Conservation (phyloP, 129 eudicot species). For the Sambucus nigra region DNA sequence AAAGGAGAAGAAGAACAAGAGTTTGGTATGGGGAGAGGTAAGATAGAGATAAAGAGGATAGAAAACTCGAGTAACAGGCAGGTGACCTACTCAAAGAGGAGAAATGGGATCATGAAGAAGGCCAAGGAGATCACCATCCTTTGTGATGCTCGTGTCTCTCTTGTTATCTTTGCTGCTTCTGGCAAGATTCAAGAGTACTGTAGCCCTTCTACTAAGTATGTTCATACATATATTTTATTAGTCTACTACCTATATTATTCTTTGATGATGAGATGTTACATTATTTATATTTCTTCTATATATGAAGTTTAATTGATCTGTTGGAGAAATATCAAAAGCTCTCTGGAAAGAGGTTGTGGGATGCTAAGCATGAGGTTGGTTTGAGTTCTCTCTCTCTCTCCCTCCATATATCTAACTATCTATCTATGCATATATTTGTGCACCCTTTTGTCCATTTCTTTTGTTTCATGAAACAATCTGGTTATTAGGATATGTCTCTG, state of each 20-base stretch:
- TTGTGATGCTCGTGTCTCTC: constrained; percentile 53
- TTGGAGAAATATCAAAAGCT: constrained; percentile 39
- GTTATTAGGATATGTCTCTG: too few species aligned
- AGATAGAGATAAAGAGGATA: constrained; percentile 56
- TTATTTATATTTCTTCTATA: background rate
- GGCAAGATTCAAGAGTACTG: constrained; percentile 44
- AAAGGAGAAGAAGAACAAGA: constrained; percentile 1
- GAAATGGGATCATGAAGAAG: constrained; percentile 46
- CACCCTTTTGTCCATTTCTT: too few species aligned
- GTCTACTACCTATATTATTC: background rate
- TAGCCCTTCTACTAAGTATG: constrained; percentile 40
- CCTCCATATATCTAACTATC: too few species aligned
- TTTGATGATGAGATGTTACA: background rate
- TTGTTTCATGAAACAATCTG: too few species aligned
- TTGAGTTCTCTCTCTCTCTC: background rate
- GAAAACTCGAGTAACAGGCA: constrained; percentile 54
- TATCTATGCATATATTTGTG: too few species aligned
- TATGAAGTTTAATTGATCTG: constrained; percentile 30
- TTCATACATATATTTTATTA: background rate
- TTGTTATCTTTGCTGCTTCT: constrained; percentile 34
- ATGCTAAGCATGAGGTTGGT: constrained; percentile 59
- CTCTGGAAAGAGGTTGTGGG: constrained; percentile 53
- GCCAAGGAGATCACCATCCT: constrained; percentile 50
- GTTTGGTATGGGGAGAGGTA: constrained; percentile 35
- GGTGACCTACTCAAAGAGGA: constrained; percentile 53